A percentile compares a stretch with the other conserved stretches of the same genome.
These are phyloP conservation scores for Straminergon stramineum DNA, from an alignment of 225 moss, liverwort and hornwort species.

Conservation along the genomic window DNA sequence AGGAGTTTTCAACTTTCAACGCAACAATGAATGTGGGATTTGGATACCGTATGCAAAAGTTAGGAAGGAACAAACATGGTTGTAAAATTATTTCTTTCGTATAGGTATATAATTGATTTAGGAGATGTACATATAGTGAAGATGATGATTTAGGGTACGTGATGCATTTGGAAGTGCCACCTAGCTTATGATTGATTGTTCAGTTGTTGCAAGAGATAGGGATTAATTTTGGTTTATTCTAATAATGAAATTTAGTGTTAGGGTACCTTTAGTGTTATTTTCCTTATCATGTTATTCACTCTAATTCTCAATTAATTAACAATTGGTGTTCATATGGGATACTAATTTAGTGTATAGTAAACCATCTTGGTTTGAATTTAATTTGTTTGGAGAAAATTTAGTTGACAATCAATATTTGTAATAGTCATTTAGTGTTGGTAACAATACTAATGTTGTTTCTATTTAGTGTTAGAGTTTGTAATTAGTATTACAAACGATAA, in stretches of 20 bases:
- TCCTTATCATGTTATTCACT: background rate
- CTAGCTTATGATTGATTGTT: background rate
- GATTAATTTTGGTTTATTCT: background rate
- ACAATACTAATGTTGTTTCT: background rate
- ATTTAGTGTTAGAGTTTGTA: background rate
- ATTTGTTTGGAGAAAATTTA: too few relatives aligned
- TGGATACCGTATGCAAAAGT: background rate
- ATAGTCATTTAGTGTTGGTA: too few relatives aligned
- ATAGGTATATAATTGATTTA: background rate
- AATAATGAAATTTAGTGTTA: too few relatives aligned
- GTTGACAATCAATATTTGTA: too few relatives aligned
- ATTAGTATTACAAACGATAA: background rate
- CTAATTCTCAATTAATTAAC: too few relatives aligned
- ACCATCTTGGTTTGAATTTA: too few relatives aligned
- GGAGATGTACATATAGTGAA: background rate
- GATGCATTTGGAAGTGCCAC: fast-evolving
- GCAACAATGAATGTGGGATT: background rate
- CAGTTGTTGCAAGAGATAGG: background rate
- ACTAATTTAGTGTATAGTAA: too few relatives aligned
- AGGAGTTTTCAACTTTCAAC: fast-evolving
- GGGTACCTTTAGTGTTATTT: background rate
- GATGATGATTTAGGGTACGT: background rate
- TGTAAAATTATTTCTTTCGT: background rate
- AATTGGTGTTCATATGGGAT: too few relatives aligned
- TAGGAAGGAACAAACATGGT: background rate